Evolutionary conservation across 208 protist species (phyloP).

Genomic region (Porcisia deanei): DNA sequence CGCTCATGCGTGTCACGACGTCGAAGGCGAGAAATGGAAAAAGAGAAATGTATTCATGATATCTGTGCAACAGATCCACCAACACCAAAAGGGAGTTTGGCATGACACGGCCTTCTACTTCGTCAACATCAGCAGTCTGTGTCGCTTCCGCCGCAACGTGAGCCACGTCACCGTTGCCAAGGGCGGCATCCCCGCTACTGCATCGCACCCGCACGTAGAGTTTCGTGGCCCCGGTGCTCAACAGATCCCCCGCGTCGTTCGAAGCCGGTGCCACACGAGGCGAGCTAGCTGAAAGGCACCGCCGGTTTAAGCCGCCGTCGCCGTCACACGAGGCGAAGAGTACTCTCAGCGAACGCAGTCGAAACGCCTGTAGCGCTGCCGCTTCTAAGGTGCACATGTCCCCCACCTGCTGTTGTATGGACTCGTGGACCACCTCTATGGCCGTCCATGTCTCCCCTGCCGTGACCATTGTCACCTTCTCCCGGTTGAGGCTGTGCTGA

Average conservation of each 20-base stretch:
- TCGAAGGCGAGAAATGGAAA: conserved; percentile 89
- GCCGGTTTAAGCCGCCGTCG: neutral
- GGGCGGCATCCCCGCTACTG: neutral
- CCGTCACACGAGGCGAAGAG: conserved; percentile 4
- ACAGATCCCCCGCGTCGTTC: conserved; percentile 17
- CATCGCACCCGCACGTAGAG: conserved; percentile 41
- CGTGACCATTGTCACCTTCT: conserved; percentile 66
- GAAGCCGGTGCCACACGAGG: neutral
- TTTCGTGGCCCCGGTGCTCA: conserved; percentile 30
- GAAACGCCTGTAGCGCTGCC: conserved; percentile 37
- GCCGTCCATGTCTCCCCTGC: conserved; percentile 74
- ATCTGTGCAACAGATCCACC: conserved; percentile 74
- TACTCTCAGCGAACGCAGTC: conserved; percentile 22
- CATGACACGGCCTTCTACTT: conserved; percentile 67
- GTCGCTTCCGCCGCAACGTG: neutral
- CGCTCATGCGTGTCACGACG: conserved; percentile 66
- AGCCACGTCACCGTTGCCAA: conserved; percentile 3
- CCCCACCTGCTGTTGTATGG: conserved; percentile 71
- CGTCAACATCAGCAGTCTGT: conserved; percentile 18
- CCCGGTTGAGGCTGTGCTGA: conserved; percentile 54
- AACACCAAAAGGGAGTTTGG: conserved; percentile 72
- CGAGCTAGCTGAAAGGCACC: conserved; percentile 14
- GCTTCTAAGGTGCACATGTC: conserved; percentile 54
- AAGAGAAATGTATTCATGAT: conserved; percentile 64
- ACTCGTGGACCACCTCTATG: conserved; percentile 44